Conservation (phyloP, 2,329 filamentous ascomycete species). For the Colletotrichum cordylinicola region DNA sequence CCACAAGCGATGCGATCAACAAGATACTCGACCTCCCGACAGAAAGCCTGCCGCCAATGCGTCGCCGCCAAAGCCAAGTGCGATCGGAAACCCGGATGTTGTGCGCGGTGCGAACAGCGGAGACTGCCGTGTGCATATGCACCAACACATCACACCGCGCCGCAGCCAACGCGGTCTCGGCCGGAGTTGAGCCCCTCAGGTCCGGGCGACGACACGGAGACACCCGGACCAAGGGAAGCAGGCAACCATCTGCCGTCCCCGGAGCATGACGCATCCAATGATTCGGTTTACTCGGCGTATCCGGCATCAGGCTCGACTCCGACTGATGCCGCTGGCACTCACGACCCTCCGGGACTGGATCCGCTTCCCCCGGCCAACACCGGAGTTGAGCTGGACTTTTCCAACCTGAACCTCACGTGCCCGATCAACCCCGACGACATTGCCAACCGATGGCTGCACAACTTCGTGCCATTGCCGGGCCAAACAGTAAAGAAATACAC, state of each 20-base stretch:
- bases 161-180: neutral
- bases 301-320: neutral
- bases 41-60: constrained; percentile 45
- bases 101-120: constrained; percentile 36
- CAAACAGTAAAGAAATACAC: constrained; percentile 49
- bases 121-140: constrained; percentile 35
- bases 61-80: constrained; percentile 44
- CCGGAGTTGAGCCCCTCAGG: neutral
- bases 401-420: constrained; percentile 42
- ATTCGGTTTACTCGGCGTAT: neutral
- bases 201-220: neutral
- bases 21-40: constrained; percentile 41
- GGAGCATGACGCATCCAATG: neutral
- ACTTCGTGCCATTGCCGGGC: constrained; percentile 48
- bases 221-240: neutral
- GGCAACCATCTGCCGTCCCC: neutral
- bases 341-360: neutral
- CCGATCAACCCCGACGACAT: constrained; percentile 53
- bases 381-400: constrained; percentile 35
- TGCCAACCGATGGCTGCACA: constrained; percentile 53
- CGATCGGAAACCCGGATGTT: constrained; percentile 36
- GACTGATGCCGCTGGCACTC: neutral
- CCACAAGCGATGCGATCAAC: constrained; percentile 1
- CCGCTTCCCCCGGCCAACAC: neutral
- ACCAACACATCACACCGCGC: neutral